phyloP scores from a whole-genome alignment of 2,329 filamentous ascomycete genomes.

The Talaromyces atroroseus region DNA sequence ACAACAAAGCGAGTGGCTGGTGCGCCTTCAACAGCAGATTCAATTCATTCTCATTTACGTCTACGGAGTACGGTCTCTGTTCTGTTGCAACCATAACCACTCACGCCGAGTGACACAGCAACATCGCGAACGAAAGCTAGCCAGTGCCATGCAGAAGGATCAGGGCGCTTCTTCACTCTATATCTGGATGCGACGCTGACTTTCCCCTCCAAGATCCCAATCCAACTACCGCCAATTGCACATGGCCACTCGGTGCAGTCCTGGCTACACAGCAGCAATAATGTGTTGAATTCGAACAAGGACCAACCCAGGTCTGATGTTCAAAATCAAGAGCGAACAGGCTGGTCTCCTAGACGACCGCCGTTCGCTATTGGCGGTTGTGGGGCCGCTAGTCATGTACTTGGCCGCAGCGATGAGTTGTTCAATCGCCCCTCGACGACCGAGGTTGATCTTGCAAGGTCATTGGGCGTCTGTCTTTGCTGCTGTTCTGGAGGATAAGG shows the following conservation, averaged over 20 bases:
- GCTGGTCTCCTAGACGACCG: slow-evolving; percentile 11
- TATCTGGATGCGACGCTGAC: not conserved
- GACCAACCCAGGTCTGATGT: not conserved
- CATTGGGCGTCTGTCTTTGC: slow-evolving; percentile 2
- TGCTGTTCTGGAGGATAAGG: not conserved
- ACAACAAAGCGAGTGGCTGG: slow-evolving; percentile 9
- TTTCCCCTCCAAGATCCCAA: not conserved
- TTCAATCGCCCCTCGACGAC: slow-evolving; percentile 9
- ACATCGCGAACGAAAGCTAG: not conserved
- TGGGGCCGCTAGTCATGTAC: slow-evolving; percentile 13
- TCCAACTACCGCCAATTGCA: not conserved
- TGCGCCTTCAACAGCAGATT: not conserved
- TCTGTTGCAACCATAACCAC: too few species aligned
- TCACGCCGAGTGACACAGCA: not conserved
- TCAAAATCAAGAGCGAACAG: not conserved
- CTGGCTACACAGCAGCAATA: not conserved
- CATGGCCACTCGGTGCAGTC: not conserved
- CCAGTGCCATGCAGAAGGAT: not conserved
- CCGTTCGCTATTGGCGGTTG: slow-evolving; percentile 10
- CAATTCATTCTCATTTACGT: too few species aligned
- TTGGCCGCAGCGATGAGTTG: slow-evolving; percentile 14
- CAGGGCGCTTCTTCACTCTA: not conserved
- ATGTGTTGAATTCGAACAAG: not conserved
- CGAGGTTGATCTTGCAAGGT: not conserved
- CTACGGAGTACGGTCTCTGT: not conserved